Conservation (phyloP, 139 green algal genomes). For the Auxenochlorella pyrenoidosa region DNA sequence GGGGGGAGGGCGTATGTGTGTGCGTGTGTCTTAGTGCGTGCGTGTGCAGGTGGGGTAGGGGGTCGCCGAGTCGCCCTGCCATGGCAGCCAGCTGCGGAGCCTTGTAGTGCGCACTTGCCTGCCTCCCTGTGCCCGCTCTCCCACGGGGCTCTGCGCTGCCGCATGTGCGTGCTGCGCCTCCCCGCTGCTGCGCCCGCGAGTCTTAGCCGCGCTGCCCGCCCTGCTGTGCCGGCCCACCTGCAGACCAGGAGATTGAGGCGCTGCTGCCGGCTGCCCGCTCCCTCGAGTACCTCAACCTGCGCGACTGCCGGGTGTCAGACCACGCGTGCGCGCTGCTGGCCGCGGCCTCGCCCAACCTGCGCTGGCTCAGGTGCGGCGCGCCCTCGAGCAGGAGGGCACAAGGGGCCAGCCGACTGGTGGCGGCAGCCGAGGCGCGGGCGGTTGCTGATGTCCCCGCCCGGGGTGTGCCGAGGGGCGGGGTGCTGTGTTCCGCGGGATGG, state of each 20-base stretch:
- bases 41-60: too few species aligned
- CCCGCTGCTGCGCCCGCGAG: too few species aligned
- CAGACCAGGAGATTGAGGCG: constrained; percentile 19
- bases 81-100: too few species aligned
- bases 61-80: too few species aligned
- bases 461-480: too few species aligned
- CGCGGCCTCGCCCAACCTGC: constrained; percentile 1
- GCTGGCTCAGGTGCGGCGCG: constrained; percentile 12
- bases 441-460: too few species aligned
- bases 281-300: constrained; percentile 5
- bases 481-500: too few species aligned
- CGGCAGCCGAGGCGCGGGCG: neutral
- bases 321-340: constrained; percentile 18
- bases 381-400: neutral
- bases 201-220: too few species aligned
- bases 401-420: neutral
- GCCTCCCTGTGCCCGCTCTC: too few species aligned
- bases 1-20: neutral
- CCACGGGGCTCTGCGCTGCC: too few species aligned
- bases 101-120: too few species aligned
- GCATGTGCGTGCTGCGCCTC: too few species aligned
- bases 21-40: neutral
- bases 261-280: constrained; percentile 1
- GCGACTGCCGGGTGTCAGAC: constrained; percentile 20
- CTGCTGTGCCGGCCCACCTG: neutral